Evolutionary conservation across 768 basidiomycete species (phyloP).

Genomic region (Austroboletus eburneus): DNA sequence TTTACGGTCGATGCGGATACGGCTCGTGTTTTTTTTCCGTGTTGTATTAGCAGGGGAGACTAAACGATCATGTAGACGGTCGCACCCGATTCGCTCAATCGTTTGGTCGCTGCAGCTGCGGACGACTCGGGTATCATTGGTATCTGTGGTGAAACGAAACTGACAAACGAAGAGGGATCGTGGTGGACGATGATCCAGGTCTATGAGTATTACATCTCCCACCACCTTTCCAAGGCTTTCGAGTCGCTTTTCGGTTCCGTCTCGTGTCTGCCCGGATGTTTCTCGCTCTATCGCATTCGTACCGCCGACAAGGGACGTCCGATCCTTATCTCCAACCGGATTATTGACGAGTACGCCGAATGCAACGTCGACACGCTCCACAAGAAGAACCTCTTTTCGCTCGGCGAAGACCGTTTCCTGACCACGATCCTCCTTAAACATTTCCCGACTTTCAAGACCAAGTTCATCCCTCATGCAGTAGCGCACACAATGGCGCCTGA

Average conservation of each 20-base stretch:
- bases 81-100: slow-evolving; percentile 61
- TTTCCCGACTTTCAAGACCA: slow-evolving; percentile 65
- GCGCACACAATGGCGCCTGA: slow-evolving; percentile 64
- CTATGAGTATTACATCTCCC: slow-evolving; percentile 67
- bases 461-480: slow-evolving; percentile 61
- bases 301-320: slow-evolving; percentile 71
- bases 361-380: slow-evolving; percentile 64
- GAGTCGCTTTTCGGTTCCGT: slow-evolving; percentile 68
- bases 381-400: slow-evolving; percentile 66
- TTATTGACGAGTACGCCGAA: slow-evolving; percentile 69
- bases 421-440: slow-evolving; percentile 68
- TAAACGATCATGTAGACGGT: slow-evolving; percentile 44
- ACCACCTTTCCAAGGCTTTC: slow-evolving; percentile 65
- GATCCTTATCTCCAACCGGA: slow-evolving; percentile 66
- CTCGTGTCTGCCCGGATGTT: slow-evolving; percentile 71
- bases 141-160: slow-evolving; percentile 65
- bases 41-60: no score
- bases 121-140: slow-evolving; percentile 63
- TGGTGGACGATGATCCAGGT: slow-evolving; percentile 82
- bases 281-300: slow-evolving; percentile 65
- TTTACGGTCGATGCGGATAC: slow-evolving; percentile 72
- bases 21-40: slow-evolving; percentile 28
- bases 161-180: slow-evolving; percentile 63
- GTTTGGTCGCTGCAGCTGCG: slow-evolving; percentile 57
- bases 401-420: slow-evolving; percentile 70